Evolutionary conservation across 345 rosid species (phyloP), one percentile per base, ranked within the genome.

Genomic region (Salix viminalis): DNA sequence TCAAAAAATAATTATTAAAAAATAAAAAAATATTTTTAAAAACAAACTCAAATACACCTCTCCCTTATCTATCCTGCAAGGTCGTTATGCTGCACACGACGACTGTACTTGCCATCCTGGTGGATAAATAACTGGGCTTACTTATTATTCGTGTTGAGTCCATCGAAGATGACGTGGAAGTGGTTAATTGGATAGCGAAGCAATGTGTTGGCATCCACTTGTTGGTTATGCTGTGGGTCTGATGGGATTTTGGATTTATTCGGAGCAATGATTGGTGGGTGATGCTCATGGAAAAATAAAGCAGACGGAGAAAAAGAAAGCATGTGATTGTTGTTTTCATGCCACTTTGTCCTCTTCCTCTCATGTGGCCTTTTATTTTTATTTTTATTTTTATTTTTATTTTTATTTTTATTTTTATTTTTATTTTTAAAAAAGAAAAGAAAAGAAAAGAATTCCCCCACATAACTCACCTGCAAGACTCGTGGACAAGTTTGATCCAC

Each of bases 211-310:
- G 83, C 83, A 56, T 75, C 79, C 83, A 75, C 84, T 77, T 74
- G 72, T 50, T 67, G 83, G 80, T 26, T 70, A 64, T 76, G 68
- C 14, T 12, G 84, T 75, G 86, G 83, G 84, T 60, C 73, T 6
- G 46, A 69, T 41, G 12, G 79, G 74, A 72, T 73, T 82, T 84
- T 85, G 90, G 67, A 82, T 85, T 80, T 80, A 82, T 85, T 80
- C 37, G 65, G 4, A 76, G 72, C 77, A 83, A 85, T 83, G 84
- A 82, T 82, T 82, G 79, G 84, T 67, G 78, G 85, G 82, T 72
- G 82, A 69, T 62, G 79, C 70, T 37, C 28, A 58, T 4, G 68
- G 21, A 14, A 16, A 46, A 24, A 32, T 1, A 12, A 58, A 18
- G n/a, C 4, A 24, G 30, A 39, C 23, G 64, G 32, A 16, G 26